Evolutionary conservation across 2,329 filamentous ascomycete genomes (phyloP).

Genomic region (Phaeomoniella chlamydospora): DNA sequence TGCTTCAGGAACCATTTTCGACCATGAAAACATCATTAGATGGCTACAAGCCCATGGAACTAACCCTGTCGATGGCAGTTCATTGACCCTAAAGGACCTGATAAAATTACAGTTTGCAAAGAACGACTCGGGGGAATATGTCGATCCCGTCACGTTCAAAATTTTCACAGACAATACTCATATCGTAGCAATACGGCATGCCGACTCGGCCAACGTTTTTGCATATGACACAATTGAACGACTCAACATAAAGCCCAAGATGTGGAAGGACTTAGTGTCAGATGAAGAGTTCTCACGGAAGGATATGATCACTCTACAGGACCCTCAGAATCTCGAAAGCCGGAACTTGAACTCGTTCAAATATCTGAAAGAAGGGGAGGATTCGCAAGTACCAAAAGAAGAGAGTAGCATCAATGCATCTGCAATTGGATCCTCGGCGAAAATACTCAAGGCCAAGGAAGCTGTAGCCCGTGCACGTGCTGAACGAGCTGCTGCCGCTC

Average conservation of each 20-base stretch:
- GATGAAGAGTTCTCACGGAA: constrained; percentile 75
- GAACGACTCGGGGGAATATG: constrained; percentile 80
- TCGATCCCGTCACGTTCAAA: constrained; percentile 95
- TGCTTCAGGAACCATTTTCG: constrained; percentile 73
- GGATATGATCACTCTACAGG: constrained; percentile 92
- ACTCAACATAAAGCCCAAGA: constrained; percentile 92
- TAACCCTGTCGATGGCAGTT: constrained; percentile 74
- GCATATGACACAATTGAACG: constrained; percentile 89
- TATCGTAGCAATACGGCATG: constrained; percentile 71
- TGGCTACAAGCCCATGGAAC: constrained; percentile 92
- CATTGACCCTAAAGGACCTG: constrained; percentile 66
- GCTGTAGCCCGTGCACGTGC: constrained; percentile 82
- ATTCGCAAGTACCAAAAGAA: constrained; percentile 49
- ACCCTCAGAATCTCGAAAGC: constrained; percentile 76
- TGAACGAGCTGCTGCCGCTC: constrained; percentile 41
- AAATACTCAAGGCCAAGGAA: constrained; percentile 81
- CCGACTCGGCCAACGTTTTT: constrained; percentile 84
- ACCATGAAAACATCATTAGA: constrained; percentile 81
- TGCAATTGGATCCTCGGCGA: constrained; percentile 64
- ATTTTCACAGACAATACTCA: constrained; percentile 97
- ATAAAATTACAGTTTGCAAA: constrained; percentile 85
- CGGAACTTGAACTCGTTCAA: constrained; percentile 80
- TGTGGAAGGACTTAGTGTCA: constrained; percentile 82
- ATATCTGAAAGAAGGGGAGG: constrained; percentile 67
- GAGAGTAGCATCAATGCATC: constrained; percentile 66